A percentile compares a stretch with the other conserved stretches of the same genome.
phyloP scores from a whole-genome alignment of 345 rosid genomes.

The Citrus trifoliata region DNA sequence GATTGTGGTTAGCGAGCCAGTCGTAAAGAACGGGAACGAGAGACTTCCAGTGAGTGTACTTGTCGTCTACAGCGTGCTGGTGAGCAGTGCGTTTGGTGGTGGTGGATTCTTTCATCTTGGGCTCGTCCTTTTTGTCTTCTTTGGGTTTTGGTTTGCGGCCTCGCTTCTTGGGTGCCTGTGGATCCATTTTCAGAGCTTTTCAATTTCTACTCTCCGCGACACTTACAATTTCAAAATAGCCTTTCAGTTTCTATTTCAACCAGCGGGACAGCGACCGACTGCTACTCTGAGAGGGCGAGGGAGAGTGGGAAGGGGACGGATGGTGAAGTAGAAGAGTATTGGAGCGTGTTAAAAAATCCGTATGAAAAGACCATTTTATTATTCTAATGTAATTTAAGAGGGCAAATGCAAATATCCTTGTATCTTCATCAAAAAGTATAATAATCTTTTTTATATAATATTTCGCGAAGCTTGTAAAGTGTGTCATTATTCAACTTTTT shows the following conservation, averaged over 20 bases:
- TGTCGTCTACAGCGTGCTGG: conserved; percentile 70
- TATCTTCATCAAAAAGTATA: no score
- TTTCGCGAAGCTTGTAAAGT: no score
- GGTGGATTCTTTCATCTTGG: conserved; percentile 34
- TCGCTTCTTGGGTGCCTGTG: conserved; percentile 62
- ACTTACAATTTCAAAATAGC: not conserved
- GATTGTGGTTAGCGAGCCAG: conserved; percentile 99
- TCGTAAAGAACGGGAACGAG: conserved; percentile 95
- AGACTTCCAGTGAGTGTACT: conserved; percentile 93
- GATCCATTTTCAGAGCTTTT: conserved; percentile 26
- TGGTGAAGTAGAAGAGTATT: no score
- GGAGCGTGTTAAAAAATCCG: no score
- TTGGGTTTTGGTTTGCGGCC: conserved; percentile 91
- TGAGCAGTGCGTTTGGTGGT: conserved; percentile 39
- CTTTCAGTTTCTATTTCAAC: not conserved
- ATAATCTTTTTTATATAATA: no score
- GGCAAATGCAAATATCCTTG: no score
- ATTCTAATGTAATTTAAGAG: no score
- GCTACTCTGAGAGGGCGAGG: no score
- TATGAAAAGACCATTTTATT: no score
- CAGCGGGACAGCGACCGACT: not conserved
- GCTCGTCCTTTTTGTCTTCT: conserved; percentile 55
- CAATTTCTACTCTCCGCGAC: not conserved
- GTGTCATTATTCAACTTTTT: no score
- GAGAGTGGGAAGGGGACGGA: no score